These are phyloP conservation scores for Blastomyces parvus DNA, from an alignment of 2,329 filamentous ascomycete genomes.

Conservation along the genomic window DNA sequence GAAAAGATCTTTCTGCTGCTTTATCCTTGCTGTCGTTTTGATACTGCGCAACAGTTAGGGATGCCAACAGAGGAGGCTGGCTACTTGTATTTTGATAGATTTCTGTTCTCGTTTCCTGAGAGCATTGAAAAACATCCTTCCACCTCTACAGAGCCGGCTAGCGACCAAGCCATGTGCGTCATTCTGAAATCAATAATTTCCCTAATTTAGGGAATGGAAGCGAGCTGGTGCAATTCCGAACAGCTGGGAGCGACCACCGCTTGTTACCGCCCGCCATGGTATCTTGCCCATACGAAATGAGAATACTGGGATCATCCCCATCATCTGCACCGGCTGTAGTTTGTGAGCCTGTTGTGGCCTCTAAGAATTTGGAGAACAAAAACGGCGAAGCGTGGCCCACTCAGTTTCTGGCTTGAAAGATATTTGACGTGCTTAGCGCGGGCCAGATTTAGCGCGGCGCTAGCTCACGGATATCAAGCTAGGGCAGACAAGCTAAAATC, in stretches of 20 bases:
- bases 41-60: too few species aligned
- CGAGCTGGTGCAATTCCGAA: neutral
- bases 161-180: neutral
- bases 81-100: neutral
- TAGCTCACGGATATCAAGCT: neutral
- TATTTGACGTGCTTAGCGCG: neutral
- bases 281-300: neutral
- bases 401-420: neutral
- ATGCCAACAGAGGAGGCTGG: too few species aligned
- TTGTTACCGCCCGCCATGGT: neutral
- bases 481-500: too few species aligned
- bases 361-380: neutral
- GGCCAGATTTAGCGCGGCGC: neutral
- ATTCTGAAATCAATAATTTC: neutral
- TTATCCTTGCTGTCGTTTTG: neutral
- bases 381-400: neutral
- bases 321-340: neutral
- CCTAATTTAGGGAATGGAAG: neutral
- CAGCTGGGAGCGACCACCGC: neutral
- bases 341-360: neutral
- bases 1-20: neutral
- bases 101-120: neutral
- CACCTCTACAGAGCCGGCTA: neutral
- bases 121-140: too few species aligned
- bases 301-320: neutral